A percentile compares a stretch with the other conserved stretches of the same genome.
Evolutionary conservation across 2,329 filamentous ascomycete genomes (phyloP).

Genomic region (Pseudomassariella vexata): DNA sequence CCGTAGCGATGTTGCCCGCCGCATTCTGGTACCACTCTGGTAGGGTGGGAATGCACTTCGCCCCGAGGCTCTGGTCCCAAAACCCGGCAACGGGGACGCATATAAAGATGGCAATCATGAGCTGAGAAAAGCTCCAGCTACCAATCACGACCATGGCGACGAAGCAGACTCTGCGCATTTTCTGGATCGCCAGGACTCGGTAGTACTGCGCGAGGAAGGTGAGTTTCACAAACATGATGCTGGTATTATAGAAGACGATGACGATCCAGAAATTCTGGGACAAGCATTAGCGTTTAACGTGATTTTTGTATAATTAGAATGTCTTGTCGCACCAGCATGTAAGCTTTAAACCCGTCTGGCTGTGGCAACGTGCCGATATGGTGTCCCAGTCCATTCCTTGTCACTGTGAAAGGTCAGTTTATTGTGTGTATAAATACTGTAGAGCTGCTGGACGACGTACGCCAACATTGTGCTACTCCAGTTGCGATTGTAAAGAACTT

Average conservation of each 20-base stretch:
- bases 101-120: constrained; percentile 28
- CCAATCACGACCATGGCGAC: constrained; percentile 24
- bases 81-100: constrained; percentile 29
- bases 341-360: neutral
- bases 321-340: neutral
- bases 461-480: too few species aligned
- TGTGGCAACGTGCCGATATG: constrained; percentile 3
- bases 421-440: too few species aligned
- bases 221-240: constrained; percentile 28
- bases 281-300: neutral
- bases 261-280: constrained; percentile 31
- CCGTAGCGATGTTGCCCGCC: constrained; percentile 30
- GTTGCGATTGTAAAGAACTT: too few species aligned
- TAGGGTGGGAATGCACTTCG: constrained; percentile 25
- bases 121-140: constrained; percentile 28
- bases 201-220: constrained; percentile 33
- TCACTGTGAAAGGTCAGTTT: constrained; percentile 1
- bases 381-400: constrained; percentile 1
- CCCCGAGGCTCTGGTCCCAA: constrained; percentile 21
- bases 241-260: constrained; percentile 30
- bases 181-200: constrained; percentile 26
- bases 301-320: neutral
- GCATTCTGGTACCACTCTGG: constrained; percentile 29
- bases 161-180: constrained; percentile 24
- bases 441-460: too few species aligned